These are phyloP conservation scores for Kregervanrija delftensis DNA, from an alignment of 805 yeast genomes.

Conservation along the genomic window DNA sequence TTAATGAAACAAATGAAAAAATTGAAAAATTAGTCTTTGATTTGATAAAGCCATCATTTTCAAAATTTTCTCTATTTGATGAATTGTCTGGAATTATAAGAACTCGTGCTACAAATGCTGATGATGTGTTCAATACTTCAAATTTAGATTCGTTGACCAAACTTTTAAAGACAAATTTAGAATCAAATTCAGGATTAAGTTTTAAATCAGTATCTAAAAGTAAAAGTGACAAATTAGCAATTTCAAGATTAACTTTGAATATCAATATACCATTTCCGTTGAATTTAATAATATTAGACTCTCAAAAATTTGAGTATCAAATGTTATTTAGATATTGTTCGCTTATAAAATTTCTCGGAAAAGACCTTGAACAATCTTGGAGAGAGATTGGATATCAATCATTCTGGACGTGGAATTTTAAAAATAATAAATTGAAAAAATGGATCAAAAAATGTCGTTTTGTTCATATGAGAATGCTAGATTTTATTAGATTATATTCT, in stretches of 20 bases:
- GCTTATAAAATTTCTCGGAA: constrained; percentile 55
- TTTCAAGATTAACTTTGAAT: constrained; percentile 49
- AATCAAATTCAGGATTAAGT: constrained; percentile 16
- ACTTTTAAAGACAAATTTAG: constrained; percentile 37
- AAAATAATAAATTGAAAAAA: constrained; percentile 35
- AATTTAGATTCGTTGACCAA: constrained; percentile 37
- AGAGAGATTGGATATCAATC: constrained; percentile 52
- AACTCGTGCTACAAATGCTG: constrained; percentile 49
- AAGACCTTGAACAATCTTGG: constrained; percentile 63
- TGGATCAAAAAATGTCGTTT: constrained; percentile 51
- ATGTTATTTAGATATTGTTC: constrained; percentile 66
- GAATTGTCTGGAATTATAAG: constrained; percentile 43
- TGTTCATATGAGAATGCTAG: constrained; percentile 51
- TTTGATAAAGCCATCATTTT: constrained; percentile 3
- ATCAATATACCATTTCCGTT: constrained; percentile 80
- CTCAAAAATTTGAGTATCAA: constrained; percentile 72
- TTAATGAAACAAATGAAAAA: constrained; percentile 4
- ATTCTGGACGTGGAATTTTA: constrained; percentile 58
- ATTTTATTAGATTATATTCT: constrained; percentile 47
- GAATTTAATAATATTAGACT: constrained; percentile 64
- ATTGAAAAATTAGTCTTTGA: background rate
- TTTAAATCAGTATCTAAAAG: constrained; percentile 15
- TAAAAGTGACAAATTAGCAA: constrained; percentile 34
- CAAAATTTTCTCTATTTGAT: constrained; percentile 12
- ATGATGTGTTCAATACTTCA: constrained; percentile 39